Conservation (phyloP, 1,284 basidiomycete genomes). For the Puccinia hordei region DNA sequence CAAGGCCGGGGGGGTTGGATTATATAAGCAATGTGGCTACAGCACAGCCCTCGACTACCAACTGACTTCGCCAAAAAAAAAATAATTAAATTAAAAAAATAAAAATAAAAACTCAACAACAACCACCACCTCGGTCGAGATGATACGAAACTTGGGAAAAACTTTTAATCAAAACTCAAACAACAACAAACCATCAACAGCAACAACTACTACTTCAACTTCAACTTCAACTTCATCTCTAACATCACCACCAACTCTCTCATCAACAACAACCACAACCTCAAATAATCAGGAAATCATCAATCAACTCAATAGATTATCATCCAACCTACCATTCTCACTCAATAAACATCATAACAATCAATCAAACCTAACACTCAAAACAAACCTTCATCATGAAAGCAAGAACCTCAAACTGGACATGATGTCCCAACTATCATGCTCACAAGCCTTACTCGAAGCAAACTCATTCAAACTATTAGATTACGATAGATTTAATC, state of each 20-base stretch:
- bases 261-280: not conserved
- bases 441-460: conserved; percentile 21
- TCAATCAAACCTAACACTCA: not conserved
- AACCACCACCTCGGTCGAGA: not conserved
- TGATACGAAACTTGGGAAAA: not conserved
- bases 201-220: not conserved
- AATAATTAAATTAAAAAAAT: no score
- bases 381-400: no score
- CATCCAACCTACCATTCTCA: not conserved
- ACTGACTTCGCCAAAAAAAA: no score
- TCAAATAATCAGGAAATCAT: not conserved
- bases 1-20: no score
- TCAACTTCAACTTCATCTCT: no score
- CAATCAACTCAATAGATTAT: not conserved
- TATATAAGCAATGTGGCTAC: no score
- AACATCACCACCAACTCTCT: no score
- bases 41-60: no score
- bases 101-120: no score
- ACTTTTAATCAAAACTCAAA: no score
- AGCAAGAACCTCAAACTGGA: conserved; percentile 12
- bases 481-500: not conserved
- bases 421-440: conserved; percentile 23
- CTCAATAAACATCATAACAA: not conserved
- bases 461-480: conserved; percentile 4
- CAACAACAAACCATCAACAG: not conserved